These are phyloP conservation scores for Senna tora DNA, from an alignment of 306 rosid species.

Conservation along the genomic window DNA sequence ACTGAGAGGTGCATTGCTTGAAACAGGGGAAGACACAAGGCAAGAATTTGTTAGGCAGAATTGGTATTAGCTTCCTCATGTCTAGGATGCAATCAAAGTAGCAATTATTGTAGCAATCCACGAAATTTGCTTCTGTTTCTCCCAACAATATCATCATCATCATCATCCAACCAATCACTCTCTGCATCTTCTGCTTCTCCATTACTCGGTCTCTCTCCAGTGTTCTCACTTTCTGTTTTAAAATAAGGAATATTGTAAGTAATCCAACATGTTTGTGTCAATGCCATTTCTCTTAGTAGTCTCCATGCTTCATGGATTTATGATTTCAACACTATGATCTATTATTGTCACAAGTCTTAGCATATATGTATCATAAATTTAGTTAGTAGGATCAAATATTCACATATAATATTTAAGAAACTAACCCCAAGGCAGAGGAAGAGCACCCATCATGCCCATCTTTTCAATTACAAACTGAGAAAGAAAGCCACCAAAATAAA, in stretches of 20 bases:
- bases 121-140: neutral
- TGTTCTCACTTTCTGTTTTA: neutral
- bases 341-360: conserved; percentile 8
- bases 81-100: neutral
- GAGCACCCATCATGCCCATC: conserved; percentile 99
- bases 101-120: neutral
- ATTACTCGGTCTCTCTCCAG: neutral
- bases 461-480: conserved; percentile 85
- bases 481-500: conserved; percentile 91
- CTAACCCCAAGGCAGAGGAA: conserved; percentile 94
- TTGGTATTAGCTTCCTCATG: neutral
- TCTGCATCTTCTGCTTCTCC: neutral
- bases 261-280: no score
- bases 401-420: conserved; percentile 24
- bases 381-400: conserved; percentile 12
- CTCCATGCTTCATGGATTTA: neutral
- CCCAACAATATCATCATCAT: neutral
- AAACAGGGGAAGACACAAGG: neutral
- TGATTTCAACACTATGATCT: conserved; percentile 16
- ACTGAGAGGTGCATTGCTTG: neutral
- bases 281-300: neutral
- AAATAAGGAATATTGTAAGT: neutral
- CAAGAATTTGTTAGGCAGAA: neutral
- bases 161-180: neutral
- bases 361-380: conserved; percentile 2